Evolutionary conservation across 2,329 filamentous ascomycete species (phyloP).

Genomic region (Teratosphaeria epicoccoides): DNA sequence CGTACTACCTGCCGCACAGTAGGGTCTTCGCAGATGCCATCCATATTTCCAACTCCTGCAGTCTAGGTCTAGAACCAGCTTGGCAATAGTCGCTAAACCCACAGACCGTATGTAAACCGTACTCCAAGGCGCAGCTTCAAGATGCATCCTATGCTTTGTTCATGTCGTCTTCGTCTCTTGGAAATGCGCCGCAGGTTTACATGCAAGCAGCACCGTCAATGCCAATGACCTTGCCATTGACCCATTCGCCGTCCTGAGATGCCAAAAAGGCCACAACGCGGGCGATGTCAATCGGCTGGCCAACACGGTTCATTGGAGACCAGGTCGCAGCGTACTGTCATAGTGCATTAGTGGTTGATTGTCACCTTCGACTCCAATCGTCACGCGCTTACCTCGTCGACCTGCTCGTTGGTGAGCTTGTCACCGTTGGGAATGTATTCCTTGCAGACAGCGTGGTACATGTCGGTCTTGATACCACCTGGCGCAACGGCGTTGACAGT

Average conservation of each 20-base stretch:
- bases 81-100: background rate
- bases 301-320: constrained; percentile 55
- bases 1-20: no score
- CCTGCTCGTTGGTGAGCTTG: constrained; percentile 45
- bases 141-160: background rate
- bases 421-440: constrained; percentile 52
- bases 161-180: background rate
- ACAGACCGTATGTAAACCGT: background rate
- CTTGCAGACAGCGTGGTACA: constrained; percentile 53
- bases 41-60: background rate
- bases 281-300: constrained; percentile 57
- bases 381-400: constrained; percentile 38
- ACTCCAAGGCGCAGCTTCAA: background rate
- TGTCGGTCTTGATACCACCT: constrained; percentile 46
- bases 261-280: constrained; percentile 53
- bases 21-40: background rate
- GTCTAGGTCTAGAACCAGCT: background rate
- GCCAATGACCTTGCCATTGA: constrained; percentile 45
- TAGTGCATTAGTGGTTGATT: background rate
- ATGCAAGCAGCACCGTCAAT: constrained; percentile 34
- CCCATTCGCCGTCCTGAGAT: constrained; percentile 47
- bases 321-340: constrained; percentile 49
- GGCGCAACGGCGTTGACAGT: constrained; percentile 52
- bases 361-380: background rate
- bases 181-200: constrained; percentile 15